Evolutionary conservation across 2,329 filamentous ascomycete species (phyloP).

Genomic region (Aspergillus pseudotamarii): DNA sequence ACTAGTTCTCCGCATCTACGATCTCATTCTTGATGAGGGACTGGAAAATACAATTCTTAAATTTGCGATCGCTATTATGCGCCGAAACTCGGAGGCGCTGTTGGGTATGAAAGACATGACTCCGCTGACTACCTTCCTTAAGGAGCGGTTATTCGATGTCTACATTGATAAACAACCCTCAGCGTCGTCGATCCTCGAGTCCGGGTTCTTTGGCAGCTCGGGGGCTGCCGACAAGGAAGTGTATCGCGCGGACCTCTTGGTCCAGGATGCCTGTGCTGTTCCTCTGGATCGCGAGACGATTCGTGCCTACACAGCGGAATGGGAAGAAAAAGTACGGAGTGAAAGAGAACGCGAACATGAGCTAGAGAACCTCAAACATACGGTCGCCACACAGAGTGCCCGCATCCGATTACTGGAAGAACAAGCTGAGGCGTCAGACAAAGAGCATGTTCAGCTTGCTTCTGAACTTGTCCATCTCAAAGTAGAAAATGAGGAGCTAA

Average conservation of each 20-base stretch:
- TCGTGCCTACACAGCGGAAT: slow-evolving; percentile 78
- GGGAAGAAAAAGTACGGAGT: slow-evolving; percentile 84
- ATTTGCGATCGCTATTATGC: slow-evolving; percentile 94
- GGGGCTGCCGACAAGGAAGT: slow-evolving; percentile 90
- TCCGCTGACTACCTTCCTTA: slow-evolving; percentile 83
- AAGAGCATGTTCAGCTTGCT: slow-evolving; percentile 86
- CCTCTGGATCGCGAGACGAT: slow-evolving; percentile 83
- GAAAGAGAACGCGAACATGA: slow-evolving; percentile 84
- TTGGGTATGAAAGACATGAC: slow-evolving; percentile 89
- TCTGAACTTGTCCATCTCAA: slow-evolving; percentile 91
- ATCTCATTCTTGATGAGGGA: slow-evolving; percentile 90
- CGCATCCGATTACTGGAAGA: slow-evolving; percentile 86
- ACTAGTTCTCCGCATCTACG: slow-evolving; percentile 93
- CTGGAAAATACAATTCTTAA: slow-evolving; percentile 85
- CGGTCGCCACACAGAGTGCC: slow-evolving; percentile 68
- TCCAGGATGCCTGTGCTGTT: slow-evolving; percentile 87
- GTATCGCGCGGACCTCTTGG: slow-evolving; percentile 89
- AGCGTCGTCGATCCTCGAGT: slow-evolving; percentile 89
- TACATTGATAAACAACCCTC: slow-evolving; percentile 96
- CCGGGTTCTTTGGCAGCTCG: slow-evolving; percentile 94
- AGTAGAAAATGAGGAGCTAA: slow-evolving; percentile 87
- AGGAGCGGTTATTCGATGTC: slow-evolving; percentile 91
- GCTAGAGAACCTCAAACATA: slow-evolving; percentile 70
- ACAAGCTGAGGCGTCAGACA: slow-evolving; percentile 82
- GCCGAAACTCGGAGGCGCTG: slow-evolving; percentile 80